phyloP scores from a whole-genome alignment of 2,329 filamentous ascomycete species.

The Amauroascus verrucosus region DNA sequence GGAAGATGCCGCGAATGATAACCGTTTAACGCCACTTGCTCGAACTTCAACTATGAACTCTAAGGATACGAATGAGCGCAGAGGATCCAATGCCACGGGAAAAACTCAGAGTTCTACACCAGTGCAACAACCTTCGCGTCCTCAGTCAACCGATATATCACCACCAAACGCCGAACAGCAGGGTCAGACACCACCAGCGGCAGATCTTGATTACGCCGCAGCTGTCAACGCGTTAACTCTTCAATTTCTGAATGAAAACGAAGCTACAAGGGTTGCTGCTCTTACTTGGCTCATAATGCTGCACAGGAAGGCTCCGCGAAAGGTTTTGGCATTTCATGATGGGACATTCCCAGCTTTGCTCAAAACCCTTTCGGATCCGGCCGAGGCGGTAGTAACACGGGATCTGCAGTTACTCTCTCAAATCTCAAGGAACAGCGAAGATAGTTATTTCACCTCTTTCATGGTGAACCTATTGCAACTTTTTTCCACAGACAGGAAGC shows the following conservation, averaged over 20 bases:
- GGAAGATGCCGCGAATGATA: conserved; percentile 48
- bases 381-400: conserved; percentile 89
- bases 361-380: conserved; percentile 90
- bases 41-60: conserved; percentile 34
- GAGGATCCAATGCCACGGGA: conserved; percentile 34
- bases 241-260: conserved; percentile 91
- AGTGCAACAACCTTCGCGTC: conserved; percentile 21
- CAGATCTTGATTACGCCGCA: conserved; percentile 86
- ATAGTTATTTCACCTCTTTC: conserved; percentile 94
- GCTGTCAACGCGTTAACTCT: conserved; percentile 88
- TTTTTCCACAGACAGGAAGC: conserved; percentile 83
- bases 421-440: conserved; percentile 91
- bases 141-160: conserved; percentile 18
- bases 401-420: conserved; percentile 90
- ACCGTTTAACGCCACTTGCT: conserved; percentile 27
- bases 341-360: conserved; percentile 92
- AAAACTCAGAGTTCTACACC: conserved; percentile 22
- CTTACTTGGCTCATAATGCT: conserved; percentile 97
- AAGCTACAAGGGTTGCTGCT: conserved; percentile 86
- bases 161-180: conserved; percentile 27
- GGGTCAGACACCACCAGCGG: conserved; percentile 38
- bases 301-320: conserved; percentile 85
- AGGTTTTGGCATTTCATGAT: conserved; percentile 90
- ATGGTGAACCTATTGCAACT: conserved; percentile 95
- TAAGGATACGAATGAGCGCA: conserved; percentile 29